Percentiles rank a stretch among this genome's conserved stretches.
These are phyloP conservation scores for Elaphomyces granulatus DNA, from an alignment of 495 filamentous ascomycete genomes.

Conservation along the genomic window DNA sequence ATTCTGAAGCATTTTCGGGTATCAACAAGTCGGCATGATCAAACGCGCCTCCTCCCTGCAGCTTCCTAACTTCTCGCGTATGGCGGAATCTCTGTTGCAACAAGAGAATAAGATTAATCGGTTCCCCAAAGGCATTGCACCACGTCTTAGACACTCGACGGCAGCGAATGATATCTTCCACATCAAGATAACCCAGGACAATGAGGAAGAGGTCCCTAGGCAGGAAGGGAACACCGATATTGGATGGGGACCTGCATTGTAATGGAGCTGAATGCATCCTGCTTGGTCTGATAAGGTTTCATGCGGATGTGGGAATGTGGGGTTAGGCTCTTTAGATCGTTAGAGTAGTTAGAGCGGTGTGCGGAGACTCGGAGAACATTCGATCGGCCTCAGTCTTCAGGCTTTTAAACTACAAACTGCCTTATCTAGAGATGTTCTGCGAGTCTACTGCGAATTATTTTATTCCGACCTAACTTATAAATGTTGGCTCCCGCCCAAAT, in stretches of 20 bases:
- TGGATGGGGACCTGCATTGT: too few species aligned
- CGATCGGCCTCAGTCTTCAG: too few species aligned
- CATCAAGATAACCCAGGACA: slow-evolving; percentile 27
- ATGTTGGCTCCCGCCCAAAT: too few species aligned
- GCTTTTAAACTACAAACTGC: too few species aligned
- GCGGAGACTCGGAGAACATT: too few species aligned
- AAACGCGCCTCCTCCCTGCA: slow-evolving; percentile 2
- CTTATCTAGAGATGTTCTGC: too few species aligned
- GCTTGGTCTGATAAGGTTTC: too few species aligned
- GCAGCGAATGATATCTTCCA: slow-evolving; percentile 37
- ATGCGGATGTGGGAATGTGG: neutral
- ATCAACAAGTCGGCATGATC: neutral
- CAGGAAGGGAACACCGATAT: slow-evolving; percentile 21
- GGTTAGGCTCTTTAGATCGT: neutral
- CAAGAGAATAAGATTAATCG: slow-evolving; percentile 29
- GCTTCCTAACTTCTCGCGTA: slow-evolving; percentile 37
- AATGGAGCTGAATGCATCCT: too few species aligned
- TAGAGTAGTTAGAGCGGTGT: too few species aligned
- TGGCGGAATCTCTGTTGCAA: slow-evolving; percentile 39
- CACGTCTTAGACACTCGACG: slow-evolving; percentile 42
- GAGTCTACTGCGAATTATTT: too few species aligned
- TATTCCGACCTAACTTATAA: too few species aligned
- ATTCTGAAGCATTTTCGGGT: slow-evolving; percentile 11
- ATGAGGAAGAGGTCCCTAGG: slow-evolving; percentile 33
- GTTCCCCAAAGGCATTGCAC: slow-evolving; percentile 38